Percentiles rank a stretch among this genome's conserved stretches.
Conservation (phyloP, 2,329 filamentous ascomycete species). For the Coccinonectria pachysandricola region DNA sequence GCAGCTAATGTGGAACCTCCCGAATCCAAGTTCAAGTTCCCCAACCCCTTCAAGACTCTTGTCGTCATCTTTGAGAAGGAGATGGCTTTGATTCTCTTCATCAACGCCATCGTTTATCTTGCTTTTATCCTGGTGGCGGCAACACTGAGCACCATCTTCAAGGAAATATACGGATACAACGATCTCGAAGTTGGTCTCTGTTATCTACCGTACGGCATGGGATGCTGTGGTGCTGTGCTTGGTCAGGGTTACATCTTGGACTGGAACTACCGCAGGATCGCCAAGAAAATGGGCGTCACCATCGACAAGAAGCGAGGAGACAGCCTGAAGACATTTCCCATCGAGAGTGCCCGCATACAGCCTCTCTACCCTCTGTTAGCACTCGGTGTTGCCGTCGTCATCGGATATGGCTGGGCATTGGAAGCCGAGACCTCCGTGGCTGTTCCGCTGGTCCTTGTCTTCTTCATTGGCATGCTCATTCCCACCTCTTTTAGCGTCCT, state of each 20-base stretch:
- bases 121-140: constrained; percentile 45
- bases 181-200: constrained; percentile 43
- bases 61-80: constrained; percentile 47
- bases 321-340: constrained; percentile 41
- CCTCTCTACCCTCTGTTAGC: constrained; percentile 43
- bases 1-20: constrained; percentile 25
- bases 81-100: constrained; percentile 41
- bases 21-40: constrained; percentile 36
- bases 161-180: constrained; percentile 39
- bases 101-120: constrained; percentile 44
- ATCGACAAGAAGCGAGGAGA: constrained; percentile 49
- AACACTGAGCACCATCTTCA: constrained; percentile 42
- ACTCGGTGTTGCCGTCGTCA: constrained; percentile 41
- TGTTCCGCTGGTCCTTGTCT: constrained; percentile 44
- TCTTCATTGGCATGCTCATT: constrained; percentile 46
- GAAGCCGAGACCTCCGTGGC: constrained; percentile 40
- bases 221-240: constrained; percentile 37
- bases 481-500: constrained; percentile 54
- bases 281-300: constrained; percentile 47
- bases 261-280: constrained; percentile 63
- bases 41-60: constrained; percentile 47
- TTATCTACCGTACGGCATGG: constrained; percentile 43
- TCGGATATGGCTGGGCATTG: constrained; percentile 49
- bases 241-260: constrained; percentile 48
- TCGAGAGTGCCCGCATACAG: constrained; percentile 45